Conservation (phyloP, 257 asterid species). For the Nicotiana obtusifolia region DNA sequence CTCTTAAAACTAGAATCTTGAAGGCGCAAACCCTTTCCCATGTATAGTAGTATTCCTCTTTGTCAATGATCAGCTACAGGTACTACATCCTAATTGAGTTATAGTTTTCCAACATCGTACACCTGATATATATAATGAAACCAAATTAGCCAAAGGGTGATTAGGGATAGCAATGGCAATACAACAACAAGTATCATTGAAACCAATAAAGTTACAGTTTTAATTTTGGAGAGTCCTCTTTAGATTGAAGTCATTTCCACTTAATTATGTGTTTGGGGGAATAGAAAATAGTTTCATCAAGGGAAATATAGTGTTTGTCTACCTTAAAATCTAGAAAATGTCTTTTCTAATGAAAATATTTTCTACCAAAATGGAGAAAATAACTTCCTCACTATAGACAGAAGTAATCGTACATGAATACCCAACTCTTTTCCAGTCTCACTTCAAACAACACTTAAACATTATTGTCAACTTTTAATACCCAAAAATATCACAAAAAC, state of each 20-base stretch:
- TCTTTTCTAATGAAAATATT: not conserved
- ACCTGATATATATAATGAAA: not conserved
- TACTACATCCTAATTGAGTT: not conserved
- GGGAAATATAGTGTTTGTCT: not conserved
- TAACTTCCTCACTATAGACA: not conserved
- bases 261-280: not conserved
- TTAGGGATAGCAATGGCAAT: not conserved
- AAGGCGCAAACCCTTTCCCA: slow-evolving; percentile 38
- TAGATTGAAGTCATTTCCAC: not conserved
- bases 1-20: slow-evolving; percentile 22
- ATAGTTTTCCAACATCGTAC: not conserved
- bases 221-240: not conserved
- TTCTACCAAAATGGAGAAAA: not conserved
- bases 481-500: not conserved
- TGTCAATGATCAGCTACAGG: not conserved
- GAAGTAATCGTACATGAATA: not conserved
- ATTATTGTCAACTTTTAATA: not conserved
- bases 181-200: not conserved
- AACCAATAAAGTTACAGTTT: not conserved
- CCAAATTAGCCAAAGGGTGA: not conserved
- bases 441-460: not conserved
- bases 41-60: slow-evolving; percentile 5
- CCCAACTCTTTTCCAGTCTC: not conserved
- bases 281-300: too few relatives aligned
- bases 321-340: not conserved